A percentile compares a stretch with the other conserved stretches of the same genome.
Evolutionary conservation across 2,329 filamentous ascomycete genomes (phyloP).

Genomic region (Sarocladium strictum): DNA sequence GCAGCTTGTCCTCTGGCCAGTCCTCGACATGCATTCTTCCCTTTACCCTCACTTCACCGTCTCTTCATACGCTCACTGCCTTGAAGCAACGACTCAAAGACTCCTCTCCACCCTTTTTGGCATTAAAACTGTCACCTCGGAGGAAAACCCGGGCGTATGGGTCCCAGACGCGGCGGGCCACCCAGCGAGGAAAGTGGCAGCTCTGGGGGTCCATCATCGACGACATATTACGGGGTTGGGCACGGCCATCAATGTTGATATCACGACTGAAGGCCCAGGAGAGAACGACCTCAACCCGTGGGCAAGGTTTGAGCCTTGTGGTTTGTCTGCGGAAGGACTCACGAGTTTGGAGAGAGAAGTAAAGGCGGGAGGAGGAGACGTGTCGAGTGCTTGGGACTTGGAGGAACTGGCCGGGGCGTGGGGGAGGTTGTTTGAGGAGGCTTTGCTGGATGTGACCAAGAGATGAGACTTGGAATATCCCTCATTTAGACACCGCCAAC

Average conservation of each 20-base stretch:
- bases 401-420: constrained; percentile 23
- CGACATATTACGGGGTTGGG: constrained; percentile 81
- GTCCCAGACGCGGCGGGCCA: constrained; percentile 27
- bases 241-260: constrained; percentile 70
- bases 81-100: constrained; percentile 71
- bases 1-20: constrained; percentile 86
- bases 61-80: constrained; percentile 67
- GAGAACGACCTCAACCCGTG: constrained; percentile 40
- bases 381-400: constrained; percentile 19
- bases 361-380: constrained; percentile 12
- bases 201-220: constrained; percentile 85
- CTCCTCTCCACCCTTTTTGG: constrained; percentile 52
- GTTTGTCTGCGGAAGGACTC: constrained; percentile 69
- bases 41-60: constrained; percentile 57
- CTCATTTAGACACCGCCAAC: neutral
- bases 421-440: constrained; percentile 28
- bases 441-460: constrained; percentile 15
- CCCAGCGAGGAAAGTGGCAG: constrained; percentile 70
- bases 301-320: constrained; percentile 81
- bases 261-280: constrained; percentile 40
- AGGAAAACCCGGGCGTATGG: constrained; percentile 87
- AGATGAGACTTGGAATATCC: neutral
- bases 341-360: constrained; percentile 64
- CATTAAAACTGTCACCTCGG: constrained; percentile 50
- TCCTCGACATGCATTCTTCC: constrained; percentile 67